Percentiles rank a stretch among this genome's conserved stretches.
Evolutionary conservation across 768 basidiomycete genomes (phyloP).

Genomic region (Phylloporus sp.): DNA sequence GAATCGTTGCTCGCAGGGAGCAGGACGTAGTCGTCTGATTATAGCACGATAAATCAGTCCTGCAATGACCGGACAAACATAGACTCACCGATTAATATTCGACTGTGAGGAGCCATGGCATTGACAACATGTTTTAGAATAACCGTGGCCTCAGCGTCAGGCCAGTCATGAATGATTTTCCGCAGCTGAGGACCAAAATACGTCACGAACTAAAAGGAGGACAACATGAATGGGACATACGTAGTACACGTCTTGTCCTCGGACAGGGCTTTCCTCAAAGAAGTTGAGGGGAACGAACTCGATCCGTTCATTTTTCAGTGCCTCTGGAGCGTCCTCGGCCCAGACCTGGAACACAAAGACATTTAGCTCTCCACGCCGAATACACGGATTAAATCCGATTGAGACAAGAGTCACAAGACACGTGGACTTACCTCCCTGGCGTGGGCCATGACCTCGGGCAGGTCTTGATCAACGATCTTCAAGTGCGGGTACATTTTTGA

Average conservation of each 20-base stretch:
- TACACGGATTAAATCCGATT: too few relatives aligned
- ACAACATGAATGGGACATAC: conserved; percentile 5
- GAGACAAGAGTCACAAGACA: neutral
- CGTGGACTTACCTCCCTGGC: conserved; percentile 16
- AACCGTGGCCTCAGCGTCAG: conserved; percentile 28
- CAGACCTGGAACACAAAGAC: neutral
- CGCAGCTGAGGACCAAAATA: too few relatives aligned
- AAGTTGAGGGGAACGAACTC: neutral
- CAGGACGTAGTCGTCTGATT: conserved; percentile 23
- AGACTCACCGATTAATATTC: conserved; percentile 32
- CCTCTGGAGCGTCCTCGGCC: neutral
- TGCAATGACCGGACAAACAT: neutral
- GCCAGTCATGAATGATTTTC: conserved; percentile 39
- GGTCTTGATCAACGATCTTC: conserved; percentile 27
- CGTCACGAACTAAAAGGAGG: too few relatives aligned
- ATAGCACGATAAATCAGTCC: neutral
- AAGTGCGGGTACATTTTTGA: conserved; percentile 25
- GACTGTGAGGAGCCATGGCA: conserved; percentile 28
- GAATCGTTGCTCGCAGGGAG: conserved; percentile 9
- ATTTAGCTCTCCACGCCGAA: neutral
- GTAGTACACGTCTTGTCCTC: conserved; percentile 23
- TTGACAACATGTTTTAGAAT: conserved; percentile 30
- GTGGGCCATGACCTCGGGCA: conserved; percentile 24
- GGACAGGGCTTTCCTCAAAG: conserved; percentile 8
- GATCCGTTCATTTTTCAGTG: neutral